These are phyloP conservation scores for Pythium vanterpoolii DNA, from an alignment of 352 stramenopile genomes.

Conservation along the genomic window DNA sequence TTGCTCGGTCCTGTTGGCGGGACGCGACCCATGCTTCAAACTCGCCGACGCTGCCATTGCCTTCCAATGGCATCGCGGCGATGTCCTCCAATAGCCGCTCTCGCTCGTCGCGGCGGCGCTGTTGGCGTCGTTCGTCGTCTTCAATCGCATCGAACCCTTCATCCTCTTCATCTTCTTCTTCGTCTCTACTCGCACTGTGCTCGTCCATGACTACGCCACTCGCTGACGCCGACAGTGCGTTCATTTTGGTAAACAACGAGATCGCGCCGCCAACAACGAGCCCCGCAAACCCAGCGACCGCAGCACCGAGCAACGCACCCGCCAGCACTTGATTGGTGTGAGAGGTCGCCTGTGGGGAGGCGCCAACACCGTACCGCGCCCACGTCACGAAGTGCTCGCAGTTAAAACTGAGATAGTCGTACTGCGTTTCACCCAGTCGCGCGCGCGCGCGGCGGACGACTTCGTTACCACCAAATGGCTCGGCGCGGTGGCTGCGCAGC, in stretches of 20 bases:
- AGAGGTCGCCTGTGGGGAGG: constrained; percentile 53
- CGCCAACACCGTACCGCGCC: constrained; percentile 51
- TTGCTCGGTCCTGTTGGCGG: constrained; percentile 7
- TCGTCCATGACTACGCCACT: constrained; percentile 10
- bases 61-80: constrained; percentile 25
- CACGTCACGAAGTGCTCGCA: constrained; percentile 82
- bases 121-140: not conserved
- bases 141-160: constrained; percentile 12
- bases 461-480: constrained; percentile 39
- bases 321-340: constrained; percentile 62
- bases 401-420: constrained; percentile 55
- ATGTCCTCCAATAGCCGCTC: constrained; percentile 45
- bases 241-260: constrained; percentile 60
- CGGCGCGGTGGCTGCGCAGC: constrained; percentile 34
- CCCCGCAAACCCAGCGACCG: constrained; percentile 52
- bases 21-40: constrained; percentile 36
- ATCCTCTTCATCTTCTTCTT: constrained; percentile 9
- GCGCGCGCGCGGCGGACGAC: constrained; percentile 42
- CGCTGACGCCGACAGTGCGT: constrained; percentile 45
- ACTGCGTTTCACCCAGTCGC: constrained; percentile 48
- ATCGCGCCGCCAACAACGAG: constrained; percentile 57
- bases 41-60: constrained; percentile 36
- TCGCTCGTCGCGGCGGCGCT: constrained; percentile 23
- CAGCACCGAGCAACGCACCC: constrained; percentile 53
- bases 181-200: constrained; percentile 15